These are phyloP conservation scores for Paramecium biaurelia DNA, from an alignment of 73 alveolate species.

Conservation along the genomic window DNA sequence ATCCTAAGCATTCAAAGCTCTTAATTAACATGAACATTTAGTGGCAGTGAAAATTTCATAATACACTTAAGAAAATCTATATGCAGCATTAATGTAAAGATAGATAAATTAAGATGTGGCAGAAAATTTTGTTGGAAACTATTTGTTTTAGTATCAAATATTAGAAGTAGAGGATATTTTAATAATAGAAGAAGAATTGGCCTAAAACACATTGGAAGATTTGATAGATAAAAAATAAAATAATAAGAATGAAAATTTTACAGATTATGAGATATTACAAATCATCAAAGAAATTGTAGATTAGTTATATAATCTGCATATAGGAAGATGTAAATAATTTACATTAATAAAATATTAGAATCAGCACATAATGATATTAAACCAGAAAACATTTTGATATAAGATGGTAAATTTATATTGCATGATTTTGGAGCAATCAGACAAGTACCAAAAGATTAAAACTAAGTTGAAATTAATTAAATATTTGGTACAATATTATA, in stretches of 20 bases:
- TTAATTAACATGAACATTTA: neutral
- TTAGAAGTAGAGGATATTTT: constrained; percentile 35
- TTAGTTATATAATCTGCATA: constrained; percentile 2
- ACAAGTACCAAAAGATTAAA: neutral
- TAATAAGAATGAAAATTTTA: neutral
- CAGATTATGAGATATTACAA: neutral
- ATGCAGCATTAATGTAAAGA: constrained; percentile 3
- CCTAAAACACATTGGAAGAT: constrained; percentile 25
- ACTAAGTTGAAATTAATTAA: constrained; percentile 5
- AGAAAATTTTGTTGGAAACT: neutral
- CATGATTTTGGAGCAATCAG: constrained; percentile 31
- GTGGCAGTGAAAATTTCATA: constrained; percentile 28
- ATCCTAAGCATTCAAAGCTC: neutral
- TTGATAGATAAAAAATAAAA: neutral
- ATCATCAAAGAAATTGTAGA: neutral
- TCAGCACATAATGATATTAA: constrained; percentile 44
- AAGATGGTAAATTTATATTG: constrained; percentile 16
- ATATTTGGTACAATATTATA: constrained; percentile 23
- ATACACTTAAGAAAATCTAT: neutral
- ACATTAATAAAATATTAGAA: neutral
- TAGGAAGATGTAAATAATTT: neutral
- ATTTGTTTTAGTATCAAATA: neutral
- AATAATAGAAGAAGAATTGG: constrained; percentile 26
- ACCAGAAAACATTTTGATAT: constrained; percentile 32
- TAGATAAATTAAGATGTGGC: constrained; percentile 12